Evolutionary conservation across 2,329 filamentous ascomycete species (phyloP).

Genomic region (Paraphoma chrysanthemicola): DNA sequence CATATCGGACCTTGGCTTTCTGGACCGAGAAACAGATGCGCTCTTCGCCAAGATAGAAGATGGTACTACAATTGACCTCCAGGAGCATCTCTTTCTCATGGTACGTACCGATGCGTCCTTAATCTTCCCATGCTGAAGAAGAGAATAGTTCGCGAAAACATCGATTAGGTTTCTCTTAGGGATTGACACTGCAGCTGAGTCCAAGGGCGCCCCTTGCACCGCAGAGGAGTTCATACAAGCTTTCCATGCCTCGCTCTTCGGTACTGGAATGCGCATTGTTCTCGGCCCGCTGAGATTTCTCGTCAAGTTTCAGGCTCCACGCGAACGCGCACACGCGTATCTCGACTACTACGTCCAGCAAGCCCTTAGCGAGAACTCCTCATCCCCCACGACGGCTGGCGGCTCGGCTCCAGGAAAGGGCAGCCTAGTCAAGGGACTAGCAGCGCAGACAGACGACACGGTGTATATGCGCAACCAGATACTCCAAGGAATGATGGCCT

Average conservation of each 20-base stretch:
- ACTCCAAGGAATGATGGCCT: conserved; percentile 47
- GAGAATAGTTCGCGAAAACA: conserved; percentile 14
- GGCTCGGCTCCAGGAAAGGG: background rate
- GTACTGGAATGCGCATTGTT: conserved; percentile 7
- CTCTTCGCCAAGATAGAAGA: conserved; percentile 62
- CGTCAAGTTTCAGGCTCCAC: conserved; percentile 1
- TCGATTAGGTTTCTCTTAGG: conserved; percentile 18
- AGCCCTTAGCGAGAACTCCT: background rate
- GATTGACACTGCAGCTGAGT: background rate
- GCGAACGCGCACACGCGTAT: conserved; percentile 6
- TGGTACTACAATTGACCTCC: conserved; percentile 33
- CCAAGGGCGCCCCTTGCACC: conserved; percentile 6
- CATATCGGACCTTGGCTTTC: conserved; percentile 58
- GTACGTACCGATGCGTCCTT: conserved; percentile 6
- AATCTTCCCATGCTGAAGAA: background rate
- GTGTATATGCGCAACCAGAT: conserved; percentile 47
- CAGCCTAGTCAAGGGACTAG: background rate
- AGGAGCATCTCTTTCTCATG: conserved; percentile 45
- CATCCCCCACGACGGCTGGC: too few species aligned
- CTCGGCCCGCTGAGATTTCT: conserved; percentile 3
- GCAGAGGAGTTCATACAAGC: conserved; percentile 9
- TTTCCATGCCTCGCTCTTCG: conserved; percentile 9
- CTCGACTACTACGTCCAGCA: conserved; percentile 9
- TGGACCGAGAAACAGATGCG: conserved; percentile 61
- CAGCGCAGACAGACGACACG: conserved; percentile 46